Evolutionary conservation across 768 basidiomycete genomes (phyloP).

Genomic region (Phylloporus sp.): DNA sequence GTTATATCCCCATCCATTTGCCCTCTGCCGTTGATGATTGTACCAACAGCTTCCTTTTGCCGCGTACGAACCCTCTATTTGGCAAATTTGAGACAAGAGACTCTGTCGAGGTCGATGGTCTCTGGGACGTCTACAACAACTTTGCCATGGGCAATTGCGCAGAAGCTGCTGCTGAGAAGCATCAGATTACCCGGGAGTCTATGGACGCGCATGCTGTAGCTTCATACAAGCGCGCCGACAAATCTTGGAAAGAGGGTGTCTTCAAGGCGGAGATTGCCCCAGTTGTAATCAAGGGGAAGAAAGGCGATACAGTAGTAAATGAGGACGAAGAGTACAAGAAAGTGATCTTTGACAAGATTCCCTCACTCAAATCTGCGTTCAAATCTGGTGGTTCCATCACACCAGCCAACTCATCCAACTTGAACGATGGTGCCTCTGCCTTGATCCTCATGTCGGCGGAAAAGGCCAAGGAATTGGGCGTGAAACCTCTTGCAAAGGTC

Average conservation of each 20-base stretch:
- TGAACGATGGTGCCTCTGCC: conserved; percentile 97
- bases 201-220: conserved; percentile 92
- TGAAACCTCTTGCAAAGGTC: conserved; percentile 92
- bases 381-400: conserved; percentile 88
- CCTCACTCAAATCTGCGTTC: conserved; percentile 85
- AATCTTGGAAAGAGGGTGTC: conserved; percentile 82
- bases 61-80: conserved; percentile 77
- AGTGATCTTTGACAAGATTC: conserved; percentile 91
- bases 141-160: conserved; percentile 98
- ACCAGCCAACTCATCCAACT: conserved; percentile 90
- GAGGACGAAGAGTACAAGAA: conserved; percentile 99
- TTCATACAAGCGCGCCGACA: conserved; percentile 90
- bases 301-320: conserved; percentile 82
- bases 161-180: conserved; percentile 79
- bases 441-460: conserved; percentile 92
- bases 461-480: conserved; percentile 85
- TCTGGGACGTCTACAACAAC: conserved; percentile 97
- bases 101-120: conserved; percentile 87
- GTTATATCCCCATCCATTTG: conserved; percentile 33
- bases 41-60: conserved; percentile 64
- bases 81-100: conserved; percentile 88
- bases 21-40: conserved; percentile 1
- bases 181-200: conserved; percentile 78
- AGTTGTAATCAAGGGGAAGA: conserved; percentile 88
- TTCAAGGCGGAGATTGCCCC: conserved; percentile 89